Evolutionary conservation across 257 asterid species (phyloP), one percentile per base, ranked within the genome.

Genomic region (Scutellaria barbata): DNA sequence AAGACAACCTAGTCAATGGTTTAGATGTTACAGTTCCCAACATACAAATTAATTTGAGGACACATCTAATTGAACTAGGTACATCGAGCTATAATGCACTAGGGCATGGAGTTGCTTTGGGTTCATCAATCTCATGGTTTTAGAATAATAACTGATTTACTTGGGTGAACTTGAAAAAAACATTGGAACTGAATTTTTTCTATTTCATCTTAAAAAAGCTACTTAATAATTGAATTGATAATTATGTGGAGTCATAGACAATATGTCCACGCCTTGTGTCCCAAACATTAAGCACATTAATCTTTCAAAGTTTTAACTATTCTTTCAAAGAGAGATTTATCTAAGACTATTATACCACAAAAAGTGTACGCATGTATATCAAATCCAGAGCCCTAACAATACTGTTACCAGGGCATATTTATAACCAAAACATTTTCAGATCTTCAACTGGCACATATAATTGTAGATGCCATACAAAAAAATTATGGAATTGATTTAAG

Each of bases 1-100:
- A 52, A 41, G 72, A 69, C 45, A 72, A 66, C 42, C 17, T 56
- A 6, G 6, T 13, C 43, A 60, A 47, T 45, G 56, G 39, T 71
- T 55, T 37, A 51, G 13, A 7, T 50, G 62, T 59, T 6, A 65
- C 12, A 37, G 39, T 14, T 47, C 47, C 68, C 70, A 40, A 12
- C 20, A 61, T 45, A 40, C 64, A 52, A 61, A 50, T 22, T 35
- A 53, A 17, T 18, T 3, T 22, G 48, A 25, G 10, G 40, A 37
- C 48, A 7, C 25, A n/a, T 46, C 63, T 0, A 56, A 10, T 2
- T 22, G 13, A 33, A 40, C 54, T 20, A 13, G 20, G 4, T 30
- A 50, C 1, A 71, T 20, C 6, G 2, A 53, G 16, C 43, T 48
- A 39, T 40, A 50, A 9, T 8, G 63, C 22, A 39, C 60, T 47